Evolutionary conservation across 495 filamentous ascomycete genomes (phyloP).

Genomic region (Podospora pseudopauciseta): DNA sequence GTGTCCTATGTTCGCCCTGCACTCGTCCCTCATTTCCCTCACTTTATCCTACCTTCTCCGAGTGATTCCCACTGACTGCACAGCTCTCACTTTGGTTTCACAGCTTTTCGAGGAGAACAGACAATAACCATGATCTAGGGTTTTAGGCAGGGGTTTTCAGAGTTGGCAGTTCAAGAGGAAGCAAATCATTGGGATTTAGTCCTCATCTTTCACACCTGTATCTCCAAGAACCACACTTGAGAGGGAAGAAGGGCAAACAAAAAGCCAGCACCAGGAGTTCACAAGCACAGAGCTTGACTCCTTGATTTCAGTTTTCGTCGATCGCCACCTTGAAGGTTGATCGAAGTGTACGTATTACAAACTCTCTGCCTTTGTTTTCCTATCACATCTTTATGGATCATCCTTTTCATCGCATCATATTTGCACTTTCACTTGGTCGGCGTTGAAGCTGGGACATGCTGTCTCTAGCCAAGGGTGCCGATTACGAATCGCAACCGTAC

Average conservation of each 20-base stretch:
- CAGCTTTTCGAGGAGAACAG: background rate
- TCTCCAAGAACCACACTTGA: background rate
- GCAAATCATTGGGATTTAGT: background rate
- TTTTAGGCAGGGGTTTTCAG: background rate
- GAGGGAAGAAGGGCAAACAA: constrained; percentile 10
- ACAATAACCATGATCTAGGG: constrained; percentile 6
- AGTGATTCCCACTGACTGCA: background rate
- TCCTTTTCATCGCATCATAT: background rate
- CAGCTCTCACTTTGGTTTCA: background rate
- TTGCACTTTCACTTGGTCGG: background rate
- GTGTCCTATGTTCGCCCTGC: background rate
- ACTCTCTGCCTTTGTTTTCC: constrained; percentile 21
- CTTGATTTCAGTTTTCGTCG: constrained; percentile 25
- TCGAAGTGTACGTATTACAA: constrained; percentile 37
- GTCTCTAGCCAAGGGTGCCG: constrained; percentile 25
- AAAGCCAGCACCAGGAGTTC: background rate
- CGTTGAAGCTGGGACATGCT: constrained; percentile 9
- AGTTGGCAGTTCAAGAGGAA: background rate
- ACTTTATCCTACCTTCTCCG: background rate
- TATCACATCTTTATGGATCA: constrained; percentile 6
- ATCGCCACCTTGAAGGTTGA: constrained; percentile 21
- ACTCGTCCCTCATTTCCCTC: background rate
- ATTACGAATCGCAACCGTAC: background rate
- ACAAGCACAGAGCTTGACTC: constrained; percentile 34
- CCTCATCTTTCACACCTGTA: background rate